phyloP scores from a whole-genome alignment of 805 yeast species.

The Yarrowia osloensis region DNA sequence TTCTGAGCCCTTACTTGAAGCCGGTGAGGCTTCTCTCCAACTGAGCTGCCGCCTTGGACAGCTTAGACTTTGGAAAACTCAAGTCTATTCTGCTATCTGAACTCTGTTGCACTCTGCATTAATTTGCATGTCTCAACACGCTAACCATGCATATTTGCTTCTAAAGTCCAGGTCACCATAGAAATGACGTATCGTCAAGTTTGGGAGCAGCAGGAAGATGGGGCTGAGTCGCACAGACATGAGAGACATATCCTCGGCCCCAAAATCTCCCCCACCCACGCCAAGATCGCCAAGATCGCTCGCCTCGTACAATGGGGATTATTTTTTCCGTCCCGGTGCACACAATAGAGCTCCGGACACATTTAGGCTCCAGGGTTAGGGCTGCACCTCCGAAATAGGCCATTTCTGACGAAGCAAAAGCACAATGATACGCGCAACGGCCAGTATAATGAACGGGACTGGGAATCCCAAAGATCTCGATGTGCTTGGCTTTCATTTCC shows the following conservation, averaged over 20 bases:
- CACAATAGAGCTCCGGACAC: background rate
- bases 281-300: background rate
- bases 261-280: background rate
- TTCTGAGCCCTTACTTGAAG: background rate
- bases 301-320: too few species aligned
- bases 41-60: background rate
- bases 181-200: background rate
- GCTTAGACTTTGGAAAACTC: background rate
- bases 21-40: background rate
- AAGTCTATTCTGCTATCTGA: conserved; percentile 5
- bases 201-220: background rate
- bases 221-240: too few species aligned
- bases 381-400: background rate
- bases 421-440: too few species aligned
- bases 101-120: background rate
- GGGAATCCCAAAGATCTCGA: too few species aligned
- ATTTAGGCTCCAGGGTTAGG: conserved; percentile 15
- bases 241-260: too few species aligned
- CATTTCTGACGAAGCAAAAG: background rate
- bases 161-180: background rate
- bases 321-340: background rate
- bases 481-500: too few species aligned
- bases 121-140: conserved; percentile 26
- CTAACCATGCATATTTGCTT: conserved; percentile 23
- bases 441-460: too few species aligned